Conservation (phyloP, 106 monocot genomes). For the Allium fistulosum region DNA sequence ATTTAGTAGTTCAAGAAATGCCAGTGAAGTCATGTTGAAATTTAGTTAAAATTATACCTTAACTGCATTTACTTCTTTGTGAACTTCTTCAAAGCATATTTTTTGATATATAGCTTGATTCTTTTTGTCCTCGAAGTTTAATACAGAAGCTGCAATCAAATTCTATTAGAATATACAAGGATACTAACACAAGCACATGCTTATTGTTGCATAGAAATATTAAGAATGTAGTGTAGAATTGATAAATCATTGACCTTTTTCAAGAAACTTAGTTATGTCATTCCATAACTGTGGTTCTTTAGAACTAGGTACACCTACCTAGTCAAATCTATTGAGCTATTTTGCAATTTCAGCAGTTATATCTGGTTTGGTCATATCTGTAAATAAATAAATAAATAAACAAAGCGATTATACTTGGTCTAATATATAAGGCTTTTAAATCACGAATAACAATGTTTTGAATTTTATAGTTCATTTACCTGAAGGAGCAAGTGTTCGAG, state of each 20-base stretch:
- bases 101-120: constrained; percentile 51
- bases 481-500: constrained; percentile 60
- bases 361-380: constrained; percentile 77
- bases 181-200: constrained; percentile 1
- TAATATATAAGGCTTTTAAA: no score
- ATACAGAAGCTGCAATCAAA: constrained; percentile 47
- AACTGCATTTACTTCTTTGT: constrained; percentile 48
- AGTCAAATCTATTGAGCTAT: constrained; percentile 68
- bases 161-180: constrained; percentile 6
- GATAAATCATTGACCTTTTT: constrained; percentile 38
- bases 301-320: constrained; percentile 64
- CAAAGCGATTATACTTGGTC: no score
- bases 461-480: constrained; percentile 22
- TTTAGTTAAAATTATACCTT: constrained; percentile 37
- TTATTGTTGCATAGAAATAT: not conserved
- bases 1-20: no score
- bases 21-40: no score
- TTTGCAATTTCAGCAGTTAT: constrained; percentile 77
- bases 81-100: constrained; percentile 71
- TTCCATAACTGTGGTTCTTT: constrained; percentile 87
- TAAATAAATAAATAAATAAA: not conserved
- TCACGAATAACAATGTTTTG: no score
- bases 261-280: constrained; percentile 72
- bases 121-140: constrained; percentile 59
- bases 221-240: not conserved